phyloP scores from a whole-genome alignment of 1,139 yeast species.

The Pichia norvegensis region DNA sequence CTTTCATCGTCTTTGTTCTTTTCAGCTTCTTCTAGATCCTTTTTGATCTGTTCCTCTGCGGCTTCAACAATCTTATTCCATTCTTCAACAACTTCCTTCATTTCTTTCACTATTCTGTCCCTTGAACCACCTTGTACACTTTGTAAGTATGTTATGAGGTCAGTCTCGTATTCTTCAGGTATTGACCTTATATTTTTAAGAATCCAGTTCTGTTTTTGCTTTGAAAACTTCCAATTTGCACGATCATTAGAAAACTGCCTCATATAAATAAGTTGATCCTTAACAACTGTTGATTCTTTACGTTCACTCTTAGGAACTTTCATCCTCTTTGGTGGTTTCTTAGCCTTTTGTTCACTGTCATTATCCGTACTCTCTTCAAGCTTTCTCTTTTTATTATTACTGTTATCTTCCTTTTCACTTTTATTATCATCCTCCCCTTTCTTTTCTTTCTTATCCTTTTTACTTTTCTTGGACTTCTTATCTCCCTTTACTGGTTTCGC shows the following conservation, averaged over 20 bases:
- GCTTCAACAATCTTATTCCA: constrained; percentile 52
- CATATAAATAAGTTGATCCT: constrained; percentile 73
- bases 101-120: constrained; percentile 47
- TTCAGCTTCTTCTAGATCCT: constrained; percentile 11
- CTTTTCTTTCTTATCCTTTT: constrained; percentile 40
- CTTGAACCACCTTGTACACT: constrained; percentile 73
- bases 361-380: constrained; percentile 37
- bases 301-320: constrained; percentile 73
- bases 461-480: constrained; percentile 15
- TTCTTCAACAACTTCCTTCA: constrained; percentile 37
- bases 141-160: constrained; percentile 49
- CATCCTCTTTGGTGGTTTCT: constrained; percentile 64
- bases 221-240: constrained; percentile 81
- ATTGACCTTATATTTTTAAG: constrained; percentile 56
- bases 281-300: constrained; percentile 62
- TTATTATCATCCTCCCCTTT: constrained; percentile 25
- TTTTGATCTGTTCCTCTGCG: constrained; percentile 35
- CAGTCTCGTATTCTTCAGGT: constrained; percentile 49
- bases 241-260: constrained; percentile 55
- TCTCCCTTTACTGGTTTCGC: constrained; percentile 19
- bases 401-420: constrained; percentile 33
- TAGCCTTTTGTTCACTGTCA: constrained; percentile 25
- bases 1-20: constrained; percentile 18
- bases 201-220: constrained; percentile 92
- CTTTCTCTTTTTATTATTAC: constrained; percentile 27